A percentile compares a stretch with the other conserved stretches of the same genome.
phyloP scores from a whole-genome alignment of 192 early-diverging fungal species.

The Coemansia sp. region DNA sequence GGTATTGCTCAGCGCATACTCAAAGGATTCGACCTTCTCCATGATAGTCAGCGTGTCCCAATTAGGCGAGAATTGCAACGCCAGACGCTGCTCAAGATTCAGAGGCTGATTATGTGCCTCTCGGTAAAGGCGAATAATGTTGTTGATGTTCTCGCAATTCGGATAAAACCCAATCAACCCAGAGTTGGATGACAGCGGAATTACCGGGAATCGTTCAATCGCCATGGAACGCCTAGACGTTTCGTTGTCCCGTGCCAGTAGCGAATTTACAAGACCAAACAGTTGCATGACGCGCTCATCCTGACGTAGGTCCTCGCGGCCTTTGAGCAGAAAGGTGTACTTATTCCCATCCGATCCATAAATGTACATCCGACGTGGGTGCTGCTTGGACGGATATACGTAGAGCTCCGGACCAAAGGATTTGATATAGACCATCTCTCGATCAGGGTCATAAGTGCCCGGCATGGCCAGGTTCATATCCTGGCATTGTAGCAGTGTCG shows the following conservation, averaged over 20 bases:
- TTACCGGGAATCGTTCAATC: conserved; percentile 90
- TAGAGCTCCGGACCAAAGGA: conserved; percentile 81
- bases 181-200: conserved; percentile 95
- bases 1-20: conserved; percentile 91
- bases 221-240: conserved; percentile 89
- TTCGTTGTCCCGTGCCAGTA: conserved; percentile 81
- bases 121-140: conserved; percentile 85
- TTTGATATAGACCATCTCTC: conserved; percentile 80
- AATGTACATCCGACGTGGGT: conserved; percentile 82
- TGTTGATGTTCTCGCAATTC: conserved; percentile 90
- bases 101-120: conserved; percentile 77
- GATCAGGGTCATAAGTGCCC: conserved; percentile 80
- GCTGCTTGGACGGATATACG: conserved; percentile 89
- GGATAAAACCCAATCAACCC: conserved; percentile 96
- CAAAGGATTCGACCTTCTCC: conserved; percentile 96
- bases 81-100: conserved; percentile 90
- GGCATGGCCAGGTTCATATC: conserved; percentile 90
- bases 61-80: conserved; percentile 86
- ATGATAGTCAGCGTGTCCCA: conserved; percentile 90
- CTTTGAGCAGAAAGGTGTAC: conserved; percentile 92
- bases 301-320: conserved; percentile 96
- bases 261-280: conserved; percentile 94
- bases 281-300: conserved; percentile 99
- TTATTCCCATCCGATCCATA: conserved; percentile 86
- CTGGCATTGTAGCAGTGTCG: conserved; percentile 76